Base-by-base conservation (phyloP, 176 grass and related monocot genomes). In the Oryza punctata region DNA sequence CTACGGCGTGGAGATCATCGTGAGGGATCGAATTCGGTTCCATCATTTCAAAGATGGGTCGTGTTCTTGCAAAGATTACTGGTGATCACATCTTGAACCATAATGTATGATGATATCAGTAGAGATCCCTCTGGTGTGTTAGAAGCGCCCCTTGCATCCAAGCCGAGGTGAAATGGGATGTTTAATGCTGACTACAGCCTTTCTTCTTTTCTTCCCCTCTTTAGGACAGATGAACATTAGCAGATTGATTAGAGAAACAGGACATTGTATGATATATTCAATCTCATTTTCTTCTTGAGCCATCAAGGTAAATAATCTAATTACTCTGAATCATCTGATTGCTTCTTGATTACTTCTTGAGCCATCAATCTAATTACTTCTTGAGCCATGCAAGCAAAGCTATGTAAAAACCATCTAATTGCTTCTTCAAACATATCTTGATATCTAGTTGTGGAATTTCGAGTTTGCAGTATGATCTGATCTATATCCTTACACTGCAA, bases 1-100 rank as follows among this genome's bases (percentile, higher is more conserved):
- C 10, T 95, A 93, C 10, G 50, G 76, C 7, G 85, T 94, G 0
- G 96, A 95, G 71, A 98, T 95, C 81, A 83, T 98, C 2, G 89
- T 98, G 47, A 87, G 93, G 43, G 93, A 98, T 74, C 82, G 96
- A 47, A 95, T 93, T 71, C 88, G 93, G 9, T 98, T 95, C 73
- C 96, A 95, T 69, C 92, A 95, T 50, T 98, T 98, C 76, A 98
- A 76, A 71, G 89, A 93, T 74, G 92, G 96, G 2, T 84, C 70
- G 8, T 98, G 96, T 77, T 93, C 96, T 77, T 92, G 93, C 82
- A 91, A 88, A 83, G 91, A 93, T 82, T 98, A 95, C 64, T 95
- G 96, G 96, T 98, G 91, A 98, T 79, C 23, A 45, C 63, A 61
- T 25, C 37, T 38, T 54, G 24, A 81, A 19, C 65, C 19, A 73